Conservation (phyloP, 208 protist genomes). For the Novymonas esmeraldas region DNA sequence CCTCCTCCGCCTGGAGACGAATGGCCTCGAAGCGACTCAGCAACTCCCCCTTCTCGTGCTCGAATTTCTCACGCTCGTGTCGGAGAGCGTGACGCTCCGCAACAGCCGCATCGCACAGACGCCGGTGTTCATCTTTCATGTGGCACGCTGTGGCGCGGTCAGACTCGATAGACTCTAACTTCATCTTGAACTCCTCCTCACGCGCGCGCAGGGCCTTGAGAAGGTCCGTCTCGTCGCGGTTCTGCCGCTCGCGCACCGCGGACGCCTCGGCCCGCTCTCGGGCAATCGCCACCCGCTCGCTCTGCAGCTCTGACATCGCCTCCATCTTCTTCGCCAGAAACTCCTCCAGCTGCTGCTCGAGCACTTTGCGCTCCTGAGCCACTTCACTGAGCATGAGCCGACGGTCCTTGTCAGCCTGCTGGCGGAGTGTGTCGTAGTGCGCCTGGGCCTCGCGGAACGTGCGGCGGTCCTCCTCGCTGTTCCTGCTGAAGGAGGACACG, state of each 20-base stretch:
- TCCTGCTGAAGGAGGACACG: slow-evolving; percentile 62
- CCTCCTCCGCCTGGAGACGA: slow-evolving; percentile 70
- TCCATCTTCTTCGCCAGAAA: slow-evolving; percentile 78
- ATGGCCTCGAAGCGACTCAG: slow-evolving; percentile 71
- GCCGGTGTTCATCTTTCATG: slow-evolving; percentile 65
- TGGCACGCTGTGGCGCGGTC: slow-evolving; percentile 58
- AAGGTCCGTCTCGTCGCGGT: slow-evolving; percentile 73
- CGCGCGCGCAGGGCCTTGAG: slow-evolving; percentile 74
- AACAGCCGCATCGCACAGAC: slow-evolving; percentile 46
- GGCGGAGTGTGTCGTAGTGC: slow-evolving; percentile 80
- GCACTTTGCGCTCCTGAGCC: slow-evolving; percentile 76
- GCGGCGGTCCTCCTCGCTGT: slow-evolving; percentile 79
- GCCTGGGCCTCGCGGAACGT: slow-evolving; percentile 59
- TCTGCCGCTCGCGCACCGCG: slow-evolving; percentile 73
- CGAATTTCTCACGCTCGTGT: slow-evolving; percentile 75
- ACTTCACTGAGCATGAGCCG: slow-evolving; percentile 79
- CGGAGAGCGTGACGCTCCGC: slow-evolving; percentile 70
- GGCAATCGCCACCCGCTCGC: slow-evolving; percentile 67
- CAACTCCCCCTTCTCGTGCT: slow-evolving; percentile 79
- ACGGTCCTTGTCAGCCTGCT: slow-evolving; percentile 83
- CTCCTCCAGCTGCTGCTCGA: slow-evolving; percentile 88
- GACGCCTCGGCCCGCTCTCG: slow-evolving; percentile 77
- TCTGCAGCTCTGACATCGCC: slow-evolving; percentile 73
- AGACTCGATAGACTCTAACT: slow-evolving; percentile 66
- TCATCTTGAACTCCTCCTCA: slow-evolving; percentile 71